A percentile compares a stretch with the other conserved stretches of the same genome.
phyloP scores from a whole-genome alignment of 352 stramenopile species.

The Phytophthora parvispora region DNA sequence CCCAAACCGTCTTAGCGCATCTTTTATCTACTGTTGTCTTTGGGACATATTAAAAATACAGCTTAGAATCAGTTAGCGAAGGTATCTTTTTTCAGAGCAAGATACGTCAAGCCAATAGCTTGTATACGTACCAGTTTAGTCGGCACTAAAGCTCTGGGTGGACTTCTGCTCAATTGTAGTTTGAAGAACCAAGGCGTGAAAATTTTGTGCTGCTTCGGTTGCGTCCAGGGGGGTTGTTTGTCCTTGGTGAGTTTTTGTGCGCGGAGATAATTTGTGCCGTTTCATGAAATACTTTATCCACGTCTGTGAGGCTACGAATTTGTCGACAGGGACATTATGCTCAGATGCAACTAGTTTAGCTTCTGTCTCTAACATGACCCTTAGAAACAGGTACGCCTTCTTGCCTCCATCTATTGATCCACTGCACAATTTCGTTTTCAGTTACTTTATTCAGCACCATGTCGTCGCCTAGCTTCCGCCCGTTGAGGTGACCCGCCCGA shows the following conservation, averaged over 20 bases:
- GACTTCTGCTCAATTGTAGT: slow-evolving; percentile 16
- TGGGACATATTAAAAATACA: slow-evolving; percentile 4
- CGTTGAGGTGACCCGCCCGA: not conserved
- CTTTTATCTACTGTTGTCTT: slow-evolving; percentile 2
- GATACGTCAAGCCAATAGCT: not conserved
- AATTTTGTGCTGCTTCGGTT: not conserved
- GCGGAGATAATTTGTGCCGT: slow-evolving; percentile 11
- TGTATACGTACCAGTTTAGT: slow-evolving; percentile 13
- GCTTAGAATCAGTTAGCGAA: not conserved
- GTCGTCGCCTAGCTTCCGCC: not conserved
- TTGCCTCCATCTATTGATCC: slow-evolving; percentile 15
- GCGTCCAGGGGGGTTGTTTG: slow-evolving; percentile 19
- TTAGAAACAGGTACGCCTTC: slow-evolving; percentile 4
- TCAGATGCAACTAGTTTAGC: slow-evolving; percentile 2
- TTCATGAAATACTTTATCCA: slow-evolving; percentile 13
- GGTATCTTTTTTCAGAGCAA: not conserved
- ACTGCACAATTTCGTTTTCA: slow-evolving; percentile 4
- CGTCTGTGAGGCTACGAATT: not conserved
- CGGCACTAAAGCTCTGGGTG: slow-evolving; percentile 11
- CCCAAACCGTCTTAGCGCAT: slow-evolving; percentile 6
- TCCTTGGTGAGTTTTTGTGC: slow-evolving; percentile 7
- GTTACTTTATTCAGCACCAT: not conserved
- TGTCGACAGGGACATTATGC: too few species aligned
- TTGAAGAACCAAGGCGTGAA: not conserved
- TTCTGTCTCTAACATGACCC: slow-evolving; percentile 11